Conservation (phyloP, 179 eudicot species). For the Beta macrorhiza region DNA sequence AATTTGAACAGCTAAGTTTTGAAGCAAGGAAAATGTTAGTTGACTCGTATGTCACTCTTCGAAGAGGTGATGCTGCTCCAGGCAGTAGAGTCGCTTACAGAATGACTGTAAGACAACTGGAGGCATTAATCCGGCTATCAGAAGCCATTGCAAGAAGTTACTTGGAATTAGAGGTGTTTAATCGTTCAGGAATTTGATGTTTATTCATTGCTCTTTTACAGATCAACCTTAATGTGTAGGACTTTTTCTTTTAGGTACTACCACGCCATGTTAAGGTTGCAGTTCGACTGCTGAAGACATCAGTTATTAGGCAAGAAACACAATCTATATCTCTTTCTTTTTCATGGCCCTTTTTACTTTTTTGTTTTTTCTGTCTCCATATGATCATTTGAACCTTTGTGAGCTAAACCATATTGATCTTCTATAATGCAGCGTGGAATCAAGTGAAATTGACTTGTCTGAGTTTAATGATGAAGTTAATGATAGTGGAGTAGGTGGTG, state of each 20-base stretch:
- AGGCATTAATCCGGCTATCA: constrained; percentile 88
- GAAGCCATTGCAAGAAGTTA: constrained; percentile 87
- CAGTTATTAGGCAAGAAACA: constrained; percentile 65
- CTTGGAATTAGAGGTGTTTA: constrained; percentile 62
- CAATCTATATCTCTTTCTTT: background rate
- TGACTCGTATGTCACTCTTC: constrained; percentile 81
- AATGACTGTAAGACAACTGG: constrained; percentile 97
- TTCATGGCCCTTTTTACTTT: background rate
- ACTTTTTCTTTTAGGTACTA: constrained; percentile 47
- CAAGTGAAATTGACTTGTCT: constrained; percentile 84
- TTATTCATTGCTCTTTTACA: background rate
- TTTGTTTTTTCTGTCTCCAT: background rate
- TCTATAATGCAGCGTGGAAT: constrained; percentile 73
- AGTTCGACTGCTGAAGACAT: constrained; percentile 78
- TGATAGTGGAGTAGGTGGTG: constrained; percentile 36
- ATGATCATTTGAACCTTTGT: background rate
- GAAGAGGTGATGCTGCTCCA: constrained; percentile 86
- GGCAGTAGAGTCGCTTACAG: constrained; percentile 98
- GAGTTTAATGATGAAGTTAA: constrained; percentile 75
- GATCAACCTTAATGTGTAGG: background rate
- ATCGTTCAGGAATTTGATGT: constrained; percentile 5
- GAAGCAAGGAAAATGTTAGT: constrained; percentile 82
- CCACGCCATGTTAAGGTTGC: constrained; percentile 81
- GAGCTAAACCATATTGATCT: background rate
- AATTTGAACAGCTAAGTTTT: constrained; percentile 54